Base-by-base conservation (phyloP, 108 stramenopile genomes). In the Discostella stelligeroides region DNA sequence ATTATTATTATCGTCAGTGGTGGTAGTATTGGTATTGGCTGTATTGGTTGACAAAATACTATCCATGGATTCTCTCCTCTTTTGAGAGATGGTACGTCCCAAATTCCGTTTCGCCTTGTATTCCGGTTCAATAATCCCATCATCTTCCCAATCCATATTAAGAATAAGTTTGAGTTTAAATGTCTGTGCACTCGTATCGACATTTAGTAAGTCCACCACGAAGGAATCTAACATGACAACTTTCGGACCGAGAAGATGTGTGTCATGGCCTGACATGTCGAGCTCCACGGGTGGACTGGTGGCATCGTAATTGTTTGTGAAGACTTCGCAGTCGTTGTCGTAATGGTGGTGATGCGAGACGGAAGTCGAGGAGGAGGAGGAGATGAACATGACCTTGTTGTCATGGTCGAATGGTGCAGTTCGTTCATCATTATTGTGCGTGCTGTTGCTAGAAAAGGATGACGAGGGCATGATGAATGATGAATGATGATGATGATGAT, bases 111-210 rank as follows among this genome's bases (percentile, higher is more conserved):
- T 76, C 8, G 37, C 55, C 46, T 76, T 76, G 7, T 37, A 41
- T 29, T 76, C 75, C 25, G 75, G 75, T 47, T 64, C 67, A 7
- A 76, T 76, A 4, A 61, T 76, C 5, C 75, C 75, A 49, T 76
- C 75, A 64, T 76, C 75, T n/a, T 69, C 75, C 75, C 75, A 76
- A 34, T 76, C 75, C 51, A 62, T 56, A 24, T 60, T 76, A 27
- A 76, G 20, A 39, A 76, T 43, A 13, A 76, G 10, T 48, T 76
- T 76, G 17, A 76, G 43, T 45, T 39, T 38, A 29, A 76, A 76
- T 0, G 68, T 76, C 37, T 76, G 75, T n/a, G 75, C 75, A 7
- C 60, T 47, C 0, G 75, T 76, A 30, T 76, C 68, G 18, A 69
- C 75, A 13, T 76, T 48, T 2, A 76, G 63, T 29, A 76, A 58